Evolutionary conservation across 2,329 filamentous ascomycete species (phyloP), one percentile per base, ranked within the genome.

Genomic region (Aspergillus sojae): DNA sequence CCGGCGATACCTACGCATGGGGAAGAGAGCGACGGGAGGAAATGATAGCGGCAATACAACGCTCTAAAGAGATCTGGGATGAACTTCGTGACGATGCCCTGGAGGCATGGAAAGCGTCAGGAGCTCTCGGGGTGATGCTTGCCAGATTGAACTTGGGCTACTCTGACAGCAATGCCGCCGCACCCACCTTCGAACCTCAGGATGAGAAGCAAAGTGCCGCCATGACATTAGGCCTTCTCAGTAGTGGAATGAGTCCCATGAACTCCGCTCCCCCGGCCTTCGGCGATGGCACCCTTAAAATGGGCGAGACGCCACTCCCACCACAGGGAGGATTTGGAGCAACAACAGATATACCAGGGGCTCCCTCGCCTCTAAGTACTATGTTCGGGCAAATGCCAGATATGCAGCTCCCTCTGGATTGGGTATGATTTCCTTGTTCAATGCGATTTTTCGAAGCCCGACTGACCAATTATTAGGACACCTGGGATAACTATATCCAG

Each of bases 51-150:
- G 86, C 89, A 1, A 85, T 98, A 3, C 89, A 94, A 72, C 85
- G 85, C 21, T 91, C 91, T 10, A 86, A 87, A 53, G 83, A 85
- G 21, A 95, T 98, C 61, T 98, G 94, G 93, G 89, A 90, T 56
- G 88, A 87, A 11, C 82, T 93, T 12, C 86, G 89, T 3, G 90
- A 95, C 60, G 84, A 88, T 28, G 95, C 91, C 1, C 90, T 97
- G 80, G 94, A 98, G 69, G 93, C 94, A 0, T 94, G 89, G 80
- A 98, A 98, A 79, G 94, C 93, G 1, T 88, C 88, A 46, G 88
- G 88, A 48, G 85, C 94, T 28, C 82, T 98, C n/a, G 89, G 88
- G 26, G 88, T 97, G 58, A 93, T 98, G 86, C 80, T 98, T 52
- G 85, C 88, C 36, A 95, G 95, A 76, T 84, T 97, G 60, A 89